Percentiles rank a stretch among this genome's conserved stretches.
Evolutionary conservation across 2,329 filamentous ascomycete species (phyloP).

Genomic region (Endoconidiophora laricicola): DNA sequence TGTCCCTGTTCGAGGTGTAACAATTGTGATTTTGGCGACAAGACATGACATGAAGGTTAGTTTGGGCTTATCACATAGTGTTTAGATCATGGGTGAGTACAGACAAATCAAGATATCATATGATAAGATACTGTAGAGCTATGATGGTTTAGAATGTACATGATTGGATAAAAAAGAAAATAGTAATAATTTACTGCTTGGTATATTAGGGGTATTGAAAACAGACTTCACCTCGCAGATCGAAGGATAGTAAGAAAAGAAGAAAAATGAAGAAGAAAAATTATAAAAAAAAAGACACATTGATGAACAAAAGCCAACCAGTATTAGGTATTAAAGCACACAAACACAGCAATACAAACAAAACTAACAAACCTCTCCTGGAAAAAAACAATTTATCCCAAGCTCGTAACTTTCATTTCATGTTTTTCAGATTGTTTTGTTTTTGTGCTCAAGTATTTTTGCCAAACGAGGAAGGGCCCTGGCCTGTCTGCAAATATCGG

Average conservation of each 20-base stretch:
- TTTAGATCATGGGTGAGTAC: too few species aligned
- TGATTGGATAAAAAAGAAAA: too few species aligned
- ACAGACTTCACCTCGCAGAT: too few species aligned
- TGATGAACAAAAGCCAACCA: background rate
- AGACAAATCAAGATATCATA: too few species aligned
- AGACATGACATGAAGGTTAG: too few species aligned
- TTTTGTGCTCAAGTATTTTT: background rate
- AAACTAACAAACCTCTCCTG: background rate
- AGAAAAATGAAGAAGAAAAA: background rate
- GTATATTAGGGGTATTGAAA: too few species aligned
- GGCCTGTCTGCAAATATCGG: background rate
- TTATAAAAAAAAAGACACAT: background rate
- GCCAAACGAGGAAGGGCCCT: background rate
- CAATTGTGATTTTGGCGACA: too few species aligned
- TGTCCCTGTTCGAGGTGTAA: too few species aligned
- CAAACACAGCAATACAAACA: background rate
- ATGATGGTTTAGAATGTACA: too few species aligned
- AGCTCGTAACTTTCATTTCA: background rate
- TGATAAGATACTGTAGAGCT: too few species aligned
- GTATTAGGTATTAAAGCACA: background rate
- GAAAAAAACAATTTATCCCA: background rate
- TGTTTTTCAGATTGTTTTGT: background rate
- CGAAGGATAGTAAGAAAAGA: background rate
- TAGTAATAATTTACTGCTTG: too few species aligned
- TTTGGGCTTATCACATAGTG: too few species aligned